These are phyloP conservation scores for Citeromyces nyonsensis DNA, from an alignment of 805 yeast species.

Conservation along the genomic window DNA sequence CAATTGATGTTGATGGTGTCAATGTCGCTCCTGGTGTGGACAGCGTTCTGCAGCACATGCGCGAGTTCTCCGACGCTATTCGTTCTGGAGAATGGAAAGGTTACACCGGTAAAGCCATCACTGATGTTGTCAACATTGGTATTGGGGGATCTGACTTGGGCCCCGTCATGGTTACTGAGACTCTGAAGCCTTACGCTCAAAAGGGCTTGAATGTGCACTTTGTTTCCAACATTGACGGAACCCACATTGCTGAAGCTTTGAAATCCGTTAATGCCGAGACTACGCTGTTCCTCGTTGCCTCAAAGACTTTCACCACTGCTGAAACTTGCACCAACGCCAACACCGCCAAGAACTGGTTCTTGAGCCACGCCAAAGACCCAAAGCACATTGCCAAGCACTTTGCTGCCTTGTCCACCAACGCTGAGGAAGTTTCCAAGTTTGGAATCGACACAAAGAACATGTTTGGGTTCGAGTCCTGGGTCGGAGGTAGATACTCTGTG, in stretches of 20 bases:
- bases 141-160: constrained; percentile 98
- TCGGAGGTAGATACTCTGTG: constrained; percentile 99
- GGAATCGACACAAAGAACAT: constrained; percentile 96
- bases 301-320: constrained; percentile 98
- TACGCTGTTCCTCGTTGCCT: constrained; percentile 82
- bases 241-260: constrained; percentile 86
- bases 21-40: constrained; percentile 90
- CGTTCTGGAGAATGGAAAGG: constrained; percentile 96
- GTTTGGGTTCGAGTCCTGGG: constrained; percentile 99
- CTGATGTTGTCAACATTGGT: constrained; percentile 93
- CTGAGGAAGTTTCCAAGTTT: constrained; percentile 77
- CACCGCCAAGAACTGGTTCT: constrained; percentile 91
- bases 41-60: constrained; percentile 86
- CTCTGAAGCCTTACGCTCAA: constrained; percentile 77
- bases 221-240: constrained; percentile 97
- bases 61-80: constrained; percentile 80
- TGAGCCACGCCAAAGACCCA: constrained; percentile 47
- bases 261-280: constrained; percentile 75
- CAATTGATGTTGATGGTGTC: constrained; percentile 78
- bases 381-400: constrained; percentile 89
- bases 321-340: constrained; percentile 95
- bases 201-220: constrained; percentile 71
- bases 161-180: constrained; percentile 99
- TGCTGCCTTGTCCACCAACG: constrained; percentile 92
- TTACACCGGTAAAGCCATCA: constrained; percentile 86